phyloP scores from a whole-genome alignment of 768 basidiomycete species.

The Pleurotus pulmonarius region DNA sequence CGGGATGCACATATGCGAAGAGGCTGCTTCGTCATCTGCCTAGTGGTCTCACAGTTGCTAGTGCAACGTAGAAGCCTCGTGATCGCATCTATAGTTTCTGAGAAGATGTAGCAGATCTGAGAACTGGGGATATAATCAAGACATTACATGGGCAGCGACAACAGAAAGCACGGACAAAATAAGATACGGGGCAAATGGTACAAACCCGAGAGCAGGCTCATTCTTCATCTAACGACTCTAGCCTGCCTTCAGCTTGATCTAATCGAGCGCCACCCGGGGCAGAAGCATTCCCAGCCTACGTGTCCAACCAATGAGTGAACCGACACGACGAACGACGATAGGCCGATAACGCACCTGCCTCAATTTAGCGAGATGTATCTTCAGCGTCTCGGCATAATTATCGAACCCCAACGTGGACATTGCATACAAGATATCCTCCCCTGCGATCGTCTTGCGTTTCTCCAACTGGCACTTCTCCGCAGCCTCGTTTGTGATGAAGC shows the following conservation, averaged over 20 bases:
- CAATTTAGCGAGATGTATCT: conserved; percentile 89
- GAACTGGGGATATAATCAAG: neutral
- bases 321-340: neutral
- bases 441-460: conserved; percentile 97
- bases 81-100: no score
- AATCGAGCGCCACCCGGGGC: neutral
- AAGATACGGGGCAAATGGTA: neutral
- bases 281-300: conserved; percentile 1
- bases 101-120: no score
- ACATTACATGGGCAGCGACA: neutral
- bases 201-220: no score
- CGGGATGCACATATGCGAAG: no score
- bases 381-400: conserved; percentile 88
- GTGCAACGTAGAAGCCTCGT: no score
- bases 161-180: neutral
- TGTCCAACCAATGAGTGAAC: neutral
- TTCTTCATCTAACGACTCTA: conserved; percentile 4
- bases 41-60: no score
- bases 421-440: conserved; percentile 96
- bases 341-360: conserved; percentile 40
- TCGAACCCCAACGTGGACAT: conserved; percentile 92
- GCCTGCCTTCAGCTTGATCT: neutral
- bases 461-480: conserved; percentile 92
- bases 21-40: no score
- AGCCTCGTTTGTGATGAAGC: conserved; percentile 96